phyloP scores from a whole-genome alignment of 331 rosid species.

The Dryas integrifolia region DNA sequence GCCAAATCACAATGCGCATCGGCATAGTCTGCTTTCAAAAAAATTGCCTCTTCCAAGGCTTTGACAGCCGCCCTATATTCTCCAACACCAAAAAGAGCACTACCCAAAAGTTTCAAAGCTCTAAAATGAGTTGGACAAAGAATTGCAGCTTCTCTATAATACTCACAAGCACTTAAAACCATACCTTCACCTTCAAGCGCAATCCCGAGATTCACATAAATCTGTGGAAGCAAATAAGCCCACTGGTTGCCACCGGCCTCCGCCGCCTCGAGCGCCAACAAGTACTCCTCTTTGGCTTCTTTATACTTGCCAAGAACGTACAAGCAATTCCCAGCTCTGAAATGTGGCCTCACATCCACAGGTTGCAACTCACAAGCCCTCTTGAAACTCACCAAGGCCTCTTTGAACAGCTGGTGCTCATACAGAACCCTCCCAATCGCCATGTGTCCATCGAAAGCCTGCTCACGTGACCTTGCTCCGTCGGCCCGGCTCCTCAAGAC shows the following conservation, averaged over 20 bases:
- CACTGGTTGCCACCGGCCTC: conserved; percentile 58
- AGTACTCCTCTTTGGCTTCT: conserved; percentile 46
- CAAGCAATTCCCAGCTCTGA: conserved; percentile 52
- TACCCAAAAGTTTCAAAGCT: conserved; percentile 56
- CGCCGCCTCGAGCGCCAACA: conserved; percentile 49
- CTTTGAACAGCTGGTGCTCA: conserved; percentile 55
- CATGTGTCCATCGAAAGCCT: conserved; percentile 59
- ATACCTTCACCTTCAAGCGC: conserved; percentile 61
- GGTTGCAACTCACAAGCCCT: conserved; percentile 55
- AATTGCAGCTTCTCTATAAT: conserved; percentile 58
- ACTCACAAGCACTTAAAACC: conserved; percentile 59
- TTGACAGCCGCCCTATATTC: conserved; percentile 52
- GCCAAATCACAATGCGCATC: conserved; percentile 60
- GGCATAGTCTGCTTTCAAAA: conserved; percentile 52
- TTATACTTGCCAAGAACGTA: conserved; percentile 39
- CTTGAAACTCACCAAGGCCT: conserved; percentile 46
- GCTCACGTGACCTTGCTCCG: conserved; percentile 52
- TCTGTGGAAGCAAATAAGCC: conserved; percentile 56
- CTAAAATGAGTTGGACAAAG: conserved; percentile 55
- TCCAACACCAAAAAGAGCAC: conserved; percentile 57
- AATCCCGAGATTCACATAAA: conserved; percentile 55
- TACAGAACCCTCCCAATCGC: conserved; percentile 53
- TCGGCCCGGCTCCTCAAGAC: conserved; percentile 48
- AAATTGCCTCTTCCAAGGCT: conserved; percentile 52
- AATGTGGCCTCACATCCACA: conserved; percentile 49